Conservation (phyloP, 1,139 yeast genomes). For the Suhomyces bokatorum region DNA sequence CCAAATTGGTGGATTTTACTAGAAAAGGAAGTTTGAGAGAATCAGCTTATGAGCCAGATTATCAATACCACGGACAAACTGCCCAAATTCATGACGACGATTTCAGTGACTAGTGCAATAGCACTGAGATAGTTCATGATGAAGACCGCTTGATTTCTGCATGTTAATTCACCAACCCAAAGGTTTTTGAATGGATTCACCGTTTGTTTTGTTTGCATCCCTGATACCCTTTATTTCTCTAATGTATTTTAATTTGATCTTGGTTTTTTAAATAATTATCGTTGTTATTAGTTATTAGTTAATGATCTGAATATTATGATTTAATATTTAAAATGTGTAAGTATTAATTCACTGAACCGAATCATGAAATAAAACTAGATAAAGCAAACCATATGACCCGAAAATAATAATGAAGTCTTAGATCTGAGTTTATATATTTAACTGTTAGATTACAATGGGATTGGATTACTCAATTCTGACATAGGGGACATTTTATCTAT, state of each 20-base stretch:
- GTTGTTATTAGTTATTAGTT: neutral
- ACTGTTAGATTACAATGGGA: no score
- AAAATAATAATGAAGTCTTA: no score
- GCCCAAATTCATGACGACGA: constrained; percentile 41
- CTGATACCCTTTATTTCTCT: constrained; percentile 11
- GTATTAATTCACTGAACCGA: no score
- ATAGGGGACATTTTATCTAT: neutral
- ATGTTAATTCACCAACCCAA: constrained; percentile 6
- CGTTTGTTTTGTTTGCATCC: constrained; percentile 6
- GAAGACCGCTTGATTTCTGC: constrained; percentile 1
- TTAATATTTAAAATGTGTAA: no score
- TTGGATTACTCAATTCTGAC: no score
- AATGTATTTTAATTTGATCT: constrained; percentile 8
- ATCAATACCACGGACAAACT: constrained; percentile 31
- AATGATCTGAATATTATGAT: neutral
- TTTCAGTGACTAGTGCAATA: constrained; percentile 31
- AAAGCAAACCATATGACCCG: no score
- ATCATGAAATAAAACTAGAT: no score
- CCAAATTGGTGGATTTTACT: constrained; percentile 55
- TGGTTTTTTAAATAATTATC: neutral
- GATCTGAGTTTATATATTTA: no score
- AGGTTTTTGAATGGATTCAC: constrained; percentile 3
- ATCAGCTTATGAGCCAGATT: constrained; percentile 35
- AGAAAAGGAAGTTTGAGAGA: constrained; percentile 49
- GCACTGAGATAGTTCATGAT: neutral